Evolutionary conservation across 2,329 filamentous ascomycete genomes (phyloP).

Genomic region (Fusarium continuum): DNA sequence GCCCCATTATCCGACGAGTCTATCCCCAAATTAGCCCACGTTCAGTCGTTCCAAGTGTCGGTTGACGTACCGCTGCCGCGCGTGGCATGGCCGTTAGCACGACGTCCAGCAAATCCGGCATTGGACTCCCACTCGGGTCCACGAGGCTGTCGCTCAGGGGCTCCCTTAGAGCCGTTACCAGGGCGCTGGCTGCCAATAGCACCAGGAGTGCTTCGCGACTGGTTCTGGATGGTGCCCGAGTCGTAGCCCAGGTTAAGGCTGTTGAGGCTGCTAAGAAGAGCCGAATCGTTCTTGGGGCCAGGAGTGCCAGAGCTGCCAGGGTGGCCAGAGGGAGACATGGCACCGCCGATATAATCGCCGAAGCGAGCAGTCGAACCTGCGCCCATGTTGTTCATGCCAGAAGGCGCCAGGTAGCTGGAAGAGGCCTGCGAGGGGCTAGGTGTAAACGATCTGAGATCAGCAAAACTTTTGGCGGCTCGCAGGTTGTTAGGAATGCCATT

Average conservation of each 20-base stretch:
- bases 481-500: constrained; percentile 77
- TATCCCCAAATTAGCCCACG: constrained; percentile 36
- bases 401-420: constrained; percentile 73
- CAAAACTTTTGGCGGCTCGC: constrained; percentile 94
- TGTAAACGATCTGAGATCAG: constrained; percentile 92
- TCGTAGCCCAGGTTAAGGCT: constrained; percentile 64
- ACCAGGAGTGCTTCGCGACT: constrained; percentile 61
- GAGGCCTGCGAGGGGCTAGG: constrained; percentile 88
- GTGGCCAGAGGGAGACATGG: constrained; percentile 48
- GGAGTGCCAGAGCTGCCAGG: constrained; percentile 51
- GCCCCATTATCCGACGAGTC: constrained; percentile 57
- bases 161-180: constrained; percentile 51
- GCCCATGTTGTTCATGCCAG: constrained; percentile 65
- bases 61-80: constrained; percentile 66
- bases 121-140: constrained; percentile 69
- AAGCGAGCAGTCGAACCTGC: constrained; percentile 53
- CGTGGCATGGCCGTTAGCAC: constrained; percentile 68
- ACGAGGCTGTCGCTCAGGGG: constrained; percentile 70
- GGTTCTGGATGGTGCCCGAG: constrained; percentile 50
- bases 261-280: constrained; percentile 59
- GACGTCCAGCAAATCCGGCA: constrained; percentile 63
- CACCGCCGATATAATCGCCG: constrained; percentile 56
- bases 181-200: constrained; percentile 74
- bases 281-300: constrained; percentile 51
- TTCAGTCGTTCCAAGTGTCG: not conserved